Conservation (phyloP, 352 stramenopile genomes). For the Globisporangium solare region DNA sequence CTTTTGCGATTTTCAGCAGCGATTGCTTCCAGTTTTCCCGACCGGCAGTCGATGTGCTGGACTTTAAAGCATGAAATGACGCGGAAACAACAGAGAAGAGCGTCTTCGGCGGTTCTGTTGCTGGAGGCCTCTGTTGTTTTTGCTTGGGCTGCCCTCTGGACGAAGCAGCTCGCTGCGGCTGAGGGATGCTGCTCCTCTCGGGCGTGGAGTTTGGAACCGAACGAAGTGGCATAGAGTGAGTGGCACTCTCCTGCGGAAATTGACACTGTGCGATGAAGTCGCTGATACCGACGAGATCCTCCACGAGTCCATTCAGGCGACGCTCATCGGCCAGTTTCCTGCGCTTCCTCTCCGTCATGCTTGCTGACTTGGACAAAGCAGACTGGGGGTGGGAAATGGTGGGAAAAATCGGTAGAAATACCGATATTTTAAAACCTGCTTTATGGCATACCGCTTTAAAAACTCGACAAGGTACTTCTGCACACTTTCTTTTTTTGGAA, state of each 20-base stretch:
- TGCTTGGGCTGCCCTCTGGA: neutral
- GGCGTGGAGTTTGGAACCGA: constrained; percentile 6
- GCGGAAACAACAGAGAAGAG: constrained; percentile 39
- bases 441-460: too few relatives aligned
- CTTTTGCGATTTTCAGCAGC: constrained; percentile 21
- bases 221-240: constrained; percentile 15
- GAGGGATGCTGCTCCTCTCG: constrained; percentile 8
- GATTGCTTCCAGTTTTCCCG: constrained; percentile 26
- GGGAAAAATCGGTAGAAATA: too few relatives aligned
- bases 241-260: constrained; percentile 15
- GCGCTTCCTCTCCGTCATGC: constrained; percentile 22
- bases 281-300: constrained; percentile 24
- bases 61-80: constrained; percentile 21
- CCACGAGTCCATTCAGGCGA: constrained; percentile 26
- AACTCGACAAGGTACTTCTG: too few relatives aligned
- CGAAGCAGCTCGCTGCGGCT: constrained; percentile 1
- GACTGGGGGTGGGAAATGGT: neutral
- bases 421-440: too few relatives aligned
- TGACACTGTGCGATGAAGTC: constrained; percentile 20
- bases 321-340: constrained; percentile 17
- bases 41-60: constrained; percentile 1
- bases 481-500: too few relatives aligned
- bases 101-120: constrained; percentile 11
- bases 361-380: neutral
- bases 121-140: neutral